Evolutionary conservation across 768 basidiomycete genomes (phyloP).

Genomic region (Mycena vulgaris): DNA sequence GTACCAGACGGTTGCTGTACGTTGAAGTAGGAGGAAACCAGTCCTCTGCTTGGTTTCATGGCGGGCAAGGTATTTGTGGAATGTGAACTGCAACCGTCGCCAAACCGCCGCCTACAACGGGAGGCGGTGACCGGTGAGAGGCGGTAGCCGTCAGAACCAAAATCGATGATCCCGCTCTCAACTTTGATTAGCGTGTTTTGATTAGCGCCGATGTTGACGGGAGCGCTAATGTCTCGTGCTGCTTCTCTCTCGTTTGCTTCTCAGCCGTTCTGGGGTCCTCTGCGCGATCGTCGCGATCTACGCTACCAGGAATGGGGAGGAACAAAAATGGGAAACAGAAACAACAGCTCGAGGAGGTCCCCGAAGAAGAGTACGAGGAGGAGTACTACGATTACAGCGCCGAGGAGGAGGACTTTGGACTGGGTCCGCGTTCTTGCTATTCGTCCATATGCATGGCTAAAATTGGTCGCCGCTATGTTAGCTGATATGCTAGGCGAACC

Average conservation of each 20-base stretch:
- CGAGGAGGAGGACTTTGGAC: conserved; percentile 25
- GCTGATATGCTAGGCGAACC: conserved; percentile 21
- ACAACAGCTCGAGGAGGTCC: conserved; percentile 33
- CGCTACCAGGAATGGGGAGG: conserved; percentile 27
- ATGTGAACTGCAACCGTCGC: not conserved
- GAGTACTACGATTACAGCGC: conserved; percentile 35
- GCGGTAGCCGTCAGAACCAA: not conserved
- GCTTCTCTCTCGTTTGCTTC: conserved; percentile 15
- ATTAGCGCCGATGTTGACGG: not conserved
- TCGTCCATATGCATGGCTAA: conserved; percentile 1
- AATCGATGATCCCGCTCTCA: not conserved
- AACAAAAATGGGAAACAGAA: conserved; percentile 40
- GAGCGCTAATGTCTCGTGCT: conserved; percentile 24
- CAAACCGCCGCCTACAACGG: too few relatives aligned
- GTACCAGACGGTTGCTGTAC: conserved; percentile 20
- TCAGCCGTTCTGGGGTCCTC: conserved; percentile 6
- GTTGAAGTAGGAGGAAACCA: conserved; percentile 14
- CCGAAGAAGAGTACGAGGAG: conserved; percentile 32
- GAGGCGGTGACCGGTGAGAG: too few relatives aligned
- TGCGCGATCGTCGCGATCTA: conserved; percentile 29
- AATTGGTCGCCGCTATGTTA: conserved; percentile 1
- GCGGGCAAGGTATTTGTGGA: not conserved
- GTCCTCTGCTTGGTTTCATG: not conserved
- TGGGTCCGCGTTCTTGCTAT: conserved; percentile 20
- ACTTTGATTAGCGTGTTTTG: not conserved